A percentile compares a stretch with the other conserved stretches of the same genome.
These are phyloP conservation scores for Fraxinus xanthoxyloides DNA, from an alignment of 305 asterid species.

Conservation along the genomic window DNA sequence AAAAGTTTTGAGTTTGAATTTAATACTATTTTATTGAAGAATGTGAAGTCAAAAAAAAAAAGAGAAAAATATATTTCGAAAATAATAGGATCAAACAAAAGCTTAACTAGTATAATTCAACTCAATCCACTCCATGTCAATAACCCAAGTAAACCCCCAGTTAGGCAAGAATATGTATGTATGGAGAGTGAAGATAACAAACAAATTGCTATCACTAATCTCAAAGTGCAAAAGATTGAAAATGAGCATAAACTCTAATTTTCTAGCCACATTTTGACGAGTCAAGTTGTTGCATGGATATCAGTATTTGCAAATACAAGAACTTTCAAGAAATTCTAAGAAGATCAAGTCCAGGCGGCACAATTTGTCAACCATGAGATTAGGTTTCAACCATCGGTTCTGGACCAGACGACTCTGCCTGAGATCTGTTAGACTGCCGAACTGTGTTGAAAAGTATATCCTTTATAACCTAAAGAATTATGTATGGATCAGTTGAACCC, in stretches of 20 bases:
- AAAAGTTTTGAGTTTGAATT: background rate
- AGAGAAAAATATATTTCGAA: background rate
- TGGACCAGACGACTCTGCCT: slow-evolving; percentile 60
- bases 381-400: slow-evolving; percentile 90
- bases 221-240: background rate
- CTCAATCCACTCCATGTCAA: background rate
- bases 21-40: too few relatives aligned
- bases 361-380: slow-evolving; percentile 11
- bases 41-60: background rate
- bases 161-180: background rate
- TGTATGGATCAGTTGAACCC: background rate
- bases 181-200: background rate
- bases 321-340: background rate
- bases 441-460: slow-evolving; percentile 89
- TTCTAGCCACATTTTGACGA: background rate
- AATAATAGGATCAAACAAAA: background rate
- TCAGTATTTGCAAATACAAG: background rate
- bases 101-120: background rate
- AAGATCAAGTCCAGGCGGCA: background rate
- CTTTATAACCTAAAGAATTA: slow-evolving; percentile 69
- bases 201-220: background rate
- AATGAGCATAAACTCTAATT: background rate
- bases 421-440: slow-evolving; percentile 52
- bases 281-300: background rate
- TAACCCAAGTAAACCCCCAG: background rate